phyloP scores from a whole-genome alignment of 805 yeast genomes.

The Hanseniaspora jakobsenii region DNA sequence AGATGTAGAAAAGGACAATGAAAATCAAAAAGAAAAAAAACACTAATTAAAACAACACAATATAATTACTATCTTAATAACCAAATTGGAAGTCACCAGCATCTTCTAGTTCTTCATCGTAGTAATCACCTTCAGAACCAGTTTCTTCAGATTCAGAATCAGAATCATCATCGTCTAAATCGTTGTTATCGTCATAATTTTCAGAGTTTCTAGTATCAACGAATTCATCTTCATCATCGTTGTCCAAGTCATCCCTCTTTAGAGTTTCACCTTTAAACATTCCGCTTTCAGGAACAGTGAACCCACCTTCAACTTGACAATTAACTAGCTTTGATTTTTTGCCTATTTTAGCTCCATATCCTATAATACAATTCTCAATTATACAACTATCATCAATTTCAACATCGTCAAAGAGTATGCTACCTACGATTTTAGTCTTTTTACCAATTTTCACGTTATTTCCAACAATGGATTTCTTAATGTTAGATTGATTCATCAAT shows the following conservation, averaged over 20 bases:
- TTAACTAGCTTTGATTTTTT: slow-evolving; percentile 55
- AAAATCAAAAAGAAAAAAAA: slow-evolving; percentile 3
- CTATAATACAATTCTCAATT: slow-evolving; percentile 77
- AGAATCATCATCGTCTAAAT: slow-evolving; percentile 14
- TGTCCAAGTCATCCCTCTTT: slow-evolving; percentile 27
- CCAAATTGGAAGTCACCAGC: slow-evolving; percentile 24
- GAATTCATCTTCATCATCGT: slow-evolving; percentile 25
- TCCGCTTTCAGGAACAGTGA: slow-evolving; percentile 47
- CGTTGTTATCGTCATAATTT: slow-evolving; percentile 17
- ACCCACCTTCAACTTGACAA: slow-evolving; percentile 78
- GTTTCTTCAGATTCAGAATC: slow-evolving; percentile 16
- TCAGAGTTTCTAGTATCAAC: background rate
- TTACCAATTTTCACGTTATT: slow-evolving; percentile 64
- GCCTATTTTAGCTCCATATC: slow-evolving; percentile 52
- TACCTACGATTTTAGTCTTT: slow-evolving; percentile 79
- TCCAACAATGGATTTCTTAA: slow-evolving; percentile 78
- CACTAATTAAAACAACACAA: background rate
- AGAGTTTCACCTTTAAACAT: slow-evolving; percentile 48
- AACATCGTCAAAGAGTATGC: slow-evolving; percentile 62
- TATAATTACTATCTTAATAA: background rate
- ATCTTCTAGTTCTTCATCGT: slow-evolving; percentile 26
- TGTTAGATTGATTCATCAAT: slow-evolving; percentile 71
- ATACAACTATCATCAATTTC: slow-evolving; percentile 62
- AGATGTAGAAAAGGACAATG: no score
- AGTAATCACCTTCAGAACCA: slow-evolving; percentile 26